These are phyloP conservation scores for Leccinum pellstonianum DNA, from an alignment of 768 basidiomycete species.

Conservation along the genomic window DNA sequence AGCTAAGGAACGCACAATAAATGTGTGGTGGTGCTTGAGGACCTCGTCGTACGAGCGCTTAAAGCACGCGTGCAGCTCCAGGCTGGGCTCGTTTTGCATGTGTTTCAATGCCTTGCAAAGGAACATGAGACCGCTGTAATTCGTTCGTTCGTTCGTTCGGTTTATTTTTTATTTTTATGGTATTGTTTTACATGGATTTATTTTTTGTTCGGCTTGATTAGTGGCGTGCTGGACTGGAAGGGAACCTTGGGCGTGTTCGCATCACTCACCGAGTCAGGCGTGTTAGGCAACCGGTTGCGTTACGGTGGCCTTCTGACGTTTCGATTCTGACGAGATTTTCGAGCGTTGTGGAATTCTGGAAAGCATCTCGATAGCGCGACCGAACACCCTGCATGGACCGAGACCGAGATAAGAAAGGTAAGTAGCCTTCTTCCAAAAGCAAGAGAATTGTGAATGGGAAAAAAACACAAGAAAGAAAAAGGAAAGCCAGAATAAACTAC, in stretches of 20 bases:
- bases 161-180: neutral
- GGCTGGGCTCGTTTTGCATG: constrained; percentile 52
- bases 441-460: constrained; percentile 15
- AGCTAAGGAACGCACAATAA: constrained; percentile 57
- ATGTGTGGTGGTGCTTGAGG: constrained; percentile 63
- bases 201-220: constrained; percentile 6
- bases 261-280: constrained; percentile 58
- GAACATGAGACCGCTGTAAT: constrained; percentile 60
- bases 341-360: constrained; percentile 49
- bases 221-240: neutral
- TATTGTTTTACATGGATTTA: neutral
- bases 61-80: constrained; percentile 68
- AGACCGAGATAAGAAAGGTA: constrained; percentile 8
- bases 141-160: neutral
- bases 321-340: constrained; percentile 61
- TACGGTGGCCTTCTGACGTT: constrained; percentile 38
- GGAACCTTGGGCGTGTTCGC: constrained; percentile 19
- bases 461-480: neutral
- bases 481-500: neutral
- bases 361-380: constrained; percentile 44
- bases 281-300: constrained; percentile 62
- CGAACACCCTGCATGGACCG: constrained; percentile 58
- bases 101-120: constrained; percentile 66
- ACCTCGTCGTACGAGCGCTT: constrained; percentile 68
- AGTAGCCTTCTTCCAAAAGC: constrained; percentile 7